Conservation (phyloP, 176 grass and related monocot species). For the Triticum timopheevii region DNA sequence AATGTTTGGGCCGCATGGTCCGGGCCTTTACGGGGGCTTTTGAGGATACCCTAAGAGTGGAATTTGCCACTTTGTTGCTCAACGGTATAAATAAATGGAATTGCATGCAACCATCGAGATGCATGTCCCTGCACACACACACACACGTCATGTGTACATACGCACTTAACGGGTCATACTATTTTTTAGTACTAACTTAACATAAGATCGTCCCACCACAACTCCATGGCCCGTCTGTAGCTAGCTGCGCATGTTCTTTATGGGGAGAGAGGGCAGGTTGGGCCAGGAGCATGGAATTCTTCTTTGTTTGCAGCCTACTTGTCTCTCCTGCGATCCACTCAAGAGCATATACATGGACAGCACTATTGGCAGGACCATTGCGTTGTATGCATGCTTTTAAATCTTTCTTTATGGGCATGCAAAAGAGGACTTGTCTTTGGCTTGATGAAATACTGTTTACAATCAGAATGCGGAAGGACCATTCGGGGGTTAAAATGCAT, state of each 20-base stretch:
- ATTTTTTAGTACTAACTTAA: too few species aligned
- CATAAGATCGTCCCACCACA: too few species aligned
- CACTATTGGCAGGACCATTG: constrained; percentile 39
- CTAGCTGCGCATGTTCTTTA: constrained; percentile 17
- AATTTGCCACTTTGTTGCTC: too few species aligned
- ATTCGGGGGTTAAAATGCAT: constrained; percentile 19
- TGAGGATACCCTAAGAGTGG: too few species aligned
- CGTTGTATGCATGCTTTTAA: constrained; percentile 35
- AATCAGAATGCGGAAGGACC: constrained; percentile 23
- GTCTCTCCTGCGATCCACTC: constrained; percentile 22
- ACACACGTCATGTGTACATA: too few species aligned
- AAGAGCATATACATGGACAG: constrained; percentile 17
- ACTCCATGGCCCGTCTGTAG: background rate
- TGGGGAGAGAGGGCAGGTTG: background rate
- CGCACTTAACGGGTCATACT: too few species aligned
- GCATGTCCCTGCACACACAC: too few species aligned
- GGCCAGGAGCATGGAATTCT: constrained; percentile 14
- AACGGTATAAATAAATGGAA: too few species aligned
- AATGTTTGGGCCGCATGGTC: too few species aligned
- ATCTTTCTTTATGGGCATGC: constrained; percentile 33
- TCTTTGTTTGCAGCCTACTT: constrained; percentile 28
- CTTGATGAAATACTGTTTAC: background rate
- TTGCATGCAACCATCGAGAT: too few species aligned
- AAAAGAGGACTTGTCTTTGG: background rate
- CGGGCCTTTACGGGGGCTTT: too few species aligned